These are phyloP conservation scores for Xylaria palmicola DNA, from an alignment of 495 filamentous ascomycete genomes.

Conservation along the genomic window DNA sequence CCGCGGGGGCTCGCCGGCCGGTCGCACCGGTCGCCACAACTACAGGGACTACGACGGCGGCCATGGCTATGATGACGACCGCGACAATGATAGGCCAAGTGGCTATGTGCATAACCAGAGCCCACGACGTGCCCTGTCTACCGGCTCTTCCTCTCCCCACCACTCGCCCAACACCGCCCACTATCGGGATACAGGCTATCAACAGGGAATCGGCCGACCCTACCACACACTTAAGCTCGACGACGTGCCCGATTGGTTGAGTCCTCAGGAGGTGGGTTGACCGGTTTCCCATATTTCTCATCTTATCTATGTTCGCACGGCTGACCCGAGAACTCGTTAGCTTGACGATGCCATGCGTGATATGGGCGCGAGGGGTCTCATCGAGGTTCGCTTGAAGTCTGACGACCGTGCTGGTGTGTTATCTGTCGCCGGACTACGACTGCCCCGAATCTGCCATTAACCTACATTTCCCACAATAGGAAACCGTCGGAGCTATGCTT, in stretches of 20 bases:
- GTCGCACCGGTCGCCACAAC: slow-evolving; percentile 3
- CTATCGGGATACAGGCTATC: slow-evolving; percentile 24
- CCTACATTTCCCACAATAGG: slow-evolving; percentile 36
- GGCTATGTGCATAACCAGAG: slow-evolving; percentile 10
- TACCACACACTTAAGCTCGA: slow-evolving; percentile 33
- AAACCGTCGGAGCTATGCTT: slow-evolving; percentile 67
- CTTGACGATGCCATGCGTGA: slow-evolving; percentile 27
- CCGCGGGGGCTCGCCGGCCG: slow-evolving; percentile 6
- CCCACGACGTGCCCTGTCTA: slow-evolving; percentile 24
- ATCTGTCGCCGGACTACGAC: neutral
- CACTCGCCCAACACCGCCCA: slow-evolving; percentile 22
- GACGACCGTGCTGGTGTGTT: slow-evolving; percentile 26
- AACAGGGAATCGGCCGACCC: slow-evolving; percentile 25
- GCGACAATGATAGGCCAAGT: slow-evolving; percentile 14
- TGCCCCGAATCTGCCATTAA: neutral
- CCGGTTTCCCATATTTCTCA: neutral
- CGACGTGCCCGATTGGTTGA: slow-evolving; percentile 29
- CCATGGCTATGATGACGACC: slow-evolving; percentile 21
- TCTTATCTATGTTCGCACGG: neutral
- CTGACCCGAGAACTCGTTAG: slow-evolving; percentile 15
- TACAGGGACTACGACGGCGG: slow-evolving; percentile 13
- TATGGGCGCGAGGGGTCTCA: slow-evolving; percentile 28
- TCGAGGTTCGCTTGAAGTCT: slow-evolving; percentile 31
- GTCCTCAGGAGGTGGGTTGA: slow-evolving; percentile 22
- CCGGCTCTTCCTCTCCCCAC: slow-evolving; percentile 25